Evolutionary conservation across 1,284 basidiomycete species (phyloP), one percentile per base, ranked within the genome.

Genomic region (Heterobasidion irregulare): DNA sequence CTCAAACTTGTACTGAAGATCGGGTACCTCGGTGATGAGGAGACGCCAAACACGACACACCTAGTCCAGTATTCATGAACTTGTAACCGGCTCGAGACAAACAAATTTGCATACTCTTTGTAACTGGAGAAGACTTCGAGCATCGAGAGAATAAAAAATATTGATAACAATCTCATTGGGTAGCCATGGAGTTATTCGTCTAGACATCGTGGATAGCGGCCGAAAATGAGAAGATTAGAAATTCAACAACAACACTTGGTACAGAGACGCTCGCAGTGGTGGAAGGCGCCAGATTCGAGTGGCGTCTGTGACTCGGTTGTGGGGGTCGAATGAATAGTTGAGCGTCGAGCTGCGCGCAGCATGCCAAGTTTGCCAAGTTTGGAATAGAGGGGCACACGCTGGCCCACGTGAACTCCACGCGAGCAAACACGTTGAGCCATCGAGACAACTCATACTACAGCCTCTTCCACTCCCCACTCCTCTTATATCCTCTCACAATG

Each of bases 401-500:
- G n/a, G 26, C 26, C 26, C 26, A 26, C 26, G 26, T 26, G 26
- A 26, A 26, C 26, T 5, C 26, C 26, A 26, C 26, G 26, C 26
- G 26, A 26, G 26, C 26, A 26, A 6, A 26, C 6, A 26, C 26
- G 38, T 41, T 41, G 2, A 7, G 38, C n/a, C 38, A 41, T n/a
- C 10, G 12, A 12, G 38, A 12, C 38, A 12, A 10, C 38, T 8
- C 2, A 10, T n/a, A 10, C 34, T 32, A 34, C 48, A 13, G 34
- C 33, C 15, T 12, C 13, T 50, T 32, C 33, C 48, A 3, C 15
- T 36, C 18, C 6, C 32, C 19, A 13, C 33, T 26, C 48, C 12
- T 32, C 48, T 50, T 36, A 26, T 26, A 3, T 18, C 15, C 32
- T 26, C 32, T 26, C 48, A 63, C 53, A 15, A 89, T 91, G 89